Evolutionary conservation across 179 eudicot species (phyloP).

Genomic region (Dionaea muscipula): DNA sequence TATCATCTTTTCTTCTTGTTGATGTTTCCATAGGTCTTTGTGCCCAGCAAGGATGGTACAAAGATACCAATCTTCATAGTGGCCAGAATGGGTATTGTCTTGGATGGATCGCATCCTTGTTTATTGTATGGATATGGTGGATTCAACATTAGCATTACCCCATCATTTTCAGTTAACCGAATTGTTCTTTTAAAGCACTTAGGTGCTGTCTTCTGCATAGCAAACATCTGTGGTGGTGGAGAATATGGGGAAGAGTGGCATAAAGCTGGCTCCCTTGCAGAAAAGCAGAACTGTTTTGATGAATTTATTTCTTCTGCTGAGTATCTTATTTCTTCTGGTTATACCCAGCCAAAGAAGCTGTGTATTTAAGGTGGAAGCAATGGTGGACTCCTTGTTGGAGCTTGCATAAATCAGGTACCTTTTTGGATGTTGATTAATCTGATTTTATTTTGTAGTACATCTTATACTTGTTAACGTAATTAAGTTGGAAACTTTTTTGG

Average conservation of each 20-base stretch:
- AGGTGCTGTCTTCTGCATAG: conserved; percentile 58
- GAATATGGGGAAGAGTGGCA: conserved; percentile 99
- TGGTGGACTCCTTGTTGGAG: conserved; percentile 93
- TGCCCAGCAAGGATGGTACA: conserved; percentile 76
- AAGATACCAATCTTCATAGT: conserved; percentile 78
- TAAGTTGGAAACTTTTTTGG: conserved; percentile 16
- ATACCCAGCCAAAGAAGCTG: conserved; percentile 65
- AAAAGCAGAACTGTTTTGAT: conserved; percentile 85
- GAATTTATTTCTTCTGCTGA: conserved; percentile 87
- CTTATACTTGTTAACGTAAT: not conserved
- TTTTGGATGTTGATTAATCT: not conserved
- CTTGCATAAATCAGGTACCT: conserved; percentile 87
- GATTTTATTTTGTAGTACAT: not conserved
- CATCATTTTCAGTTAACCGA: conserved; percentile 57
- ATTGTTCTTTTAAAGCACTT: conserved; percentile 55
- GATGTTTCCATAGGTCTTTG: conserved; percentile 46
- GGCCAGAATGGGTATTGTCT: conserved; percentile 50
- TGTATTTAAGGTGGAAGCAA: conserved; percentile 98
- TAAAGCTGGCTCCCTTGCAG: conserved; percentile 69
- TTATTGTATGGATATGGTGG: conserved; percentile 89
- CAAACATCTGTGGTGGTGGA: conserved; percentile 97
- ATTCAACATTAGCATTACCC: conserved; percentile 76
- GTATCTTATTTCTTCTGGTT: conserved; percentile 70
- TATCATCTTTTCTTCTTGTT: not conserved
- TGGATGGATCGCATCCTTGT: conserved; percentile 93